Conservation (phyloP, 768 basidiomycete species). For the Hebeloma cylindrosporum region DNA sequence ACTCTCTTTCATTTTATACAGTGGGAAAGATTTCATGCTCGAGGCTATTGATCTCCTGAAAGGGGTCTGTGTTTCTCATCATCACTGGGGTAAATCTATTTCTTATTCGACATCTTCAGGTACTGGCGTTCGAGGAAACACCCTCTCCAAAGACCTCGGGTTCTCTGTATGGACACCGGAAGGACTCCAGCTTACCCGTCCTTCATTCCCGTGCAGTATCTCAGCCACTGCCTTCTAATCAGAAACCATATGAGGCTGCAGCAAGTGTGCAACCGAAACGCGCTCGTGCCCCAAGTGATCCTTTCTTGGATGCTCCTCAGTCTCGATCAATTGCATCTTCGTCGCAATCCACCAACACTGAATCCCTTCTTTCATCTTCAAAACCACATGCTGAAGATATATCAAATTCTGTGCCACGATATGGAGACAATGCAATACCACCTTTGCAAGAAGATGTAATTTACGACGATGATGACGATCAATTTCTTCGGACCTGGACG, state of each 20-base stretch:
- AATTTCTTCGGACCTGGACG: slow-evolving; percentile 75
- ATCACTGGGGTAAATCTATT: slow-evolving; percentile 8
- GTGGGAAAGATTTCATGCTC: slow-evolving; percentile 92
- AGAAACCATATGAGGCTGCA: slow-evolving; percentile 41
- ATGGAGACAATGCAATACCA: slow-evolving; percentile 35
- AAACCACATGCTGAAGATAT: slow-evolving; percentile 37
- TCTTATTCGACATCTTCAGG: slow-evolving; percentile 28
- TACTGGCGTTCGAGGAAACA: slow-evolving; percentile 74
- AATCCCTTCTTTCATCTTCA: slow-evolving; percentile 28
- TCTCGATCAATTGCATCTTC: slow-evolving; percentile 57
- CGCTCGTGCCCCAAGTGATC: slow-evolving; percentile 73
- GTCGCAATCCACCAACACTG: slow-evolving; percentile 43
- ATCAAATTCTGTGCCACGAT: slow-evolving; percentile 36
- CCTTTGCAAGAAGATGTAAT: slow-evolving; percentile 24
- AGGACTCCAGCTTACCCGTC: slow-evolving; percentile 37
- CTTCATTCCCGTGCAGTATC: slow-evolving; percentile 58
- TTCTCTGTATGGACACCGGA: slow-evolving; percentile 30
- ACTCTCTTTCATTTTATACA: slow-evolving; percentile 32
- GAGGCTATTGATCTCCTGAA: slow-evolving; percentile 89
- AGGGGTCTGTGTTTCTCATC: slow-evolving; percentile 62
- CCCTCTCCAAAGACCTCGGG: slow-evolving; percentile 39
- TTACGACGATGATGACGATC: slow-evolving; percentile 32
- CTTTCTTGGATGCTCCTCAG: slow-evolving; percentile 72
- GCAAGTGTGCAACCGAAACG: slow-evolving; percentile 56
- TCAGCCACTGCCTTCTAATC: slow-evolving; percentile 47